Evolutionary conservation across 805 yeast species (phyloP).

Genomic region (Saccharomyces eubayanus): DNA sequence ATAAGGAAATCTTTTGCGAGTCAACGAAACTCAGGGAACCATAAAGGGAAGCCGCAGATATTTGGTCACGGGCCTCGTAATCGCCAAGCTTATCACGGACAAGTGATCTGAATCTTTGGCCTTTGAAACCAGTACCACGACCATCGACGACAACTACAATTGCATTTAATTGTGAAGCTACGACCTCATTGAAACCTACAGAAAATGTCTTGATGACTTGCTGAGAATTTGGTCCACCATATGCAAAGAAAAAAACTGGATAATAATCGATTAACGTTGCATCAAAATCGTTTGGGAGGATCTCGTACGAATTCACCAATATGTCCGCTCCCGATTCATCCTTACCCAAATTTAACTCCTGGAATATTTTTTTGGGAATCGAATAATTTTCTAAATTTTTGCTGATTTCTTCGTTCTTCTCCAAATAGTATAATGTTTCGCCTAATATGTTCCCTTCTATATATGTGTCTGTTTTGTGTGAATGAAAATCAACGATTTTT

Average conservation of each 20-base stretch:
- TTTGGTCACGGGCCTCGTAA: slow-evolving; percentile 80
- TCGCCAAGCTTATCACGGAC: slow-evolving; percentile 80
- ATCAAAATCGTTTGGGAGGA: slow-evolving; percentile 68
- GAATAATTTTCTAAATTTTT: slow-evolving; percentile 37
- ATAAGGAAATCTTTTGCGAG: slow-evolving; percentile 60
- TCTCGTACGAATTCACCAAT: slow-evolving; percentile 61
- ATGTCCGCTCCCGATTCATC: slow-evolving; percentile 42
- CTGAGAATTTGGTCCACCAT: slow-evolving; percentile 96
- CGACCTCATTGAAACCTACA: slow-evolving; percentile 61
- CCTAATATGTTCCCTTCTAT: slow-evolving; percentile 18
- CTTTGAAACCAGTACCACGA: slow-evolving; percentile 90
- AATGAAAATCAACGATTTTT: slow-evolving; percentile 50
- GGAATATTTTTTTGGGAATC: slow-evolving; percentile 48
- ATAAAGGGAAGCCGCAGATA: slow-evolving; percentile 74
- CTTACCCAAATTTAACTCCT: slow-evolving; percentile 45
- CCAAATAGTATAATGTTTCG: slow-evolving; percentile 26
- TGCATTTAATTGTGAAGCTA: slow-evolving; percentile 69
- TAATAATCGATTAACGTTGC: slow-evolving; percentile 43
- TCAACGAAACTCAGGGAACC: slow-evolving; percentile 56
- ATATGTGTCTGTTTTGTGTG: slow-evolving; percentile 8
- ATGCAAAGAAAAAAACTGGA: slow-evolving; percentile 82
- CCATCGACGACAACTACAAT: slow-evolving; percentile 95
- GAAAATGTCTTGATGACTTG: slow-evolving; percentile 56
- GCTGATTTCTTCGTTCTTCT: slow-evolving; percentile 37
- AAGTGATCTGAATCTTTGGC: slow-evolving; percentile 62